Base-by-base conservation (phyloP, 1,284 basidiomycete genomes). In the Wallemia mellicola region DNA sequence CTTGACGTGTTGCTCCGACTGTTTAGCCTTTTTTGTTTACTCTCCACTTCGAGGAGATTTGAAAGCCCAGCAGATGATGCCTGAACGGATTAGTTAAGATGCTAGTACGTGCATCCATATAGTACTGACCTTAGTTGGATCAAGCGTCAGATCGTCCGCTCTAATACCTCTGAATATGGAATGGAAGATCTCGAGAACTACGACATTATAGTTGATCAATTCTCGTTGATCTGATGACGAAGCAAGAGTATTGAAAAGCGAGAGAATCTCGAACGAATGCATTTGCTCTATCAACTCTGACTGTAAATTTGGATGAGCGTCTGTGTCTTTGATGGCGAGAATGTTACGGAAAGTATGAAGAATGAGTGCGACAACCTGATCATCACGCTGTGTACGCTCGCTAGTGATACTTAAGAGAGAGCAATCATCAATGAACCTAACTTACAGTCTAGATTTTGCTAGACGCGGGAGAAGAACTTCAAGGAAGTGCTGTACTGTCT, bases 261-360 rank as follows among this genome's bases (percentile, higher is more conserved):
- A 79, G 27, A 88, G 73, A 60, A 79, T 79, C 63, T 82, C 79
- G 1, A 84, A 78, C 60, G 82, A 78, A 26, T 79, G 76, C 48
- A 92, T 75, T 1, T 78, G 74, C 33, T 77, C 73, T 64, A 94
- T 76, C 33, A 91, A 76, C 61, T 76, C 78, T 32, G 79, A 81
- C 70, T 74, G 64, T 0, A 54, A 15, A 26, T 54, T 24, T 24
- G 54, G 22, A 24, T 38, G n/a, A 19, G 28, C 11, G 17, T 57
- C 55, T 19, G 9, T 57, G 70, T 94, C 88, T 65, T 81, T 81
- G 72, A 94, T 87, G 67, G 88, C 85, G 0, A 83, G 78, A 25
- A 95, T 76, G 68, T 95, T 95, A 59, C 89, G 81, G 59, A 94
- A 76, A 62, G 91, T 77, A 68, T 92, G 82, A 9, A 95, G 74